Evolutionary conservation across 257 asterid species (phyloP), one percentile per base, ranked within the genome.

Genomic region (Prunella vulgaris): DNA sequence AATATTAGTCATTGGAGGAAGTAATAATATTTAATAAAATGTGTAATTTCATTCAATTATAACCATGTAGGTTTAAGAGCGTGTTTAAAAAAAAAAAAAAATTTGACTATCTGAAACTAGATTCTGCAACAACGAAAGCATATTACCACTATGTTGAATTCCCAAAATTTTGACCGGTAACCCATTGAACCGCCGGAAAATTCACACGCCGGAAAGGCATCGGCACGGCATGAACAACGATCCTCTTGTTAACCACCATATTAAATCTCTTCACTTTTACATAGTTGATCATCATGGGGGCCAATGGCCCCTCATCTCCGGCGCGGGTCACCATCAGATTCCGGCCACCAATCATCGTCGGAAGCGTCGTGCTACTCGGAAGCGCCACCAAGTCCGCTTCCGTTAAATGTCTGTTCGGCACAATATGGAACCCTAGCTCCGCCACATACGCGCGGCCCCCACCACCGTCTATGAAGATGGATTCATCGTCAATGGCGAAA

Each of bases 151-250:
- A 38, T 38, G 14, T 38, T 38, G 46, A 38, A 38, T 38, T 18
- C 4, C 4, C 24, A 14, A 7, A 44, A 25, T n/a, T 18, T 10
- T 30, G 62, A 22, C 15, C 73, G 56, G 33, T 35, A 32, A 57
- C 32, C 62, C 38, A 27, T 37, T 9, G 5, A 40, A 37, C 38
- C 51, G 58, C 66, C 6, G 30, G 72, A 9, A 12, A 33, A 4
- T 75, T 73, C 33, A 86, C 70, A 60, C 53, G 86, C 5, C 79
- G 85, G 37, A 88, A 85, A 38, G 93, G 95, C 69, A 10, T 68
- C 1, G 88, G 60, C 49, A 88, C 70, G 10, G 82, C 89, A 85
- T 90, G 98, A 73, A 90, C 88, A 69, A 77, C 97, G 51, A 93
- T 67, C 81, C 88, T 83, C 14, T 63, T 52, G 77, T 88, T 90